Evolutionary conservation across 2,329 filamentous ascomycete species (phyloP).

Genomic region (Monosporascus ibericus): DNA sequence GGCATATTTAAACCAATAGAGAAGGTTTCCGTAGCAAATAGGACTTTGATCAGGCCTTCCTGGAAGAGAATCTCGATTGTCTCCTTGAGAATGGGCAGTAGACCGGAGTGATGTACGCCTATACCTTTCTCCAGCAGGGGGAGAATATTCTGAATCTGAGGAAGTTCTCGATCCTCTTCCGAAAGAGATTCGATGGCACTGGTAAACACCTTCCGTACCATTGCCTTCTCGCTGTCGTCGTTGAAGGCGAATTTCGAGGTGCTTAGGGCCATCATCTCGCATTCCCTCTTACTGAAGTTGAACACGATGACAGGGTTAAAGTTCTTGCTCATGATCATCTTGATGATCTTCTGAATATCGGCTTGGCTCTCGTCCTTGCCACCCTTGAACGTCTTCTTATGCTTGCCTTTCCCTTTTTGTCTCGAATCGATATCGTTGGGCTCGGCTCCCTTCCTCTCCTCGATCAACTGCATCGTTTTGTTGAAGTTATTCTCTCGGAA

Average conservation of each 20-base stretch:
- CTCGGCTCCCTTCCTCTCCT: slow-evolving; percentile 81
- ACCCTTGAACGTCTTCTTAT: slow-evolving; percentile 88
- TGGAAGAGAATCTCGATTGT: slow-evolving; percentile 99
- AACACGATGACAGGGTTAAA: slow-evolving; percentile 99
- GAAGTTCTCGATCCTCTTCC: slow-evolving; percentile 80
- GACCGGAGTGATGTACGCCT: slow-evolving; percentile 92
- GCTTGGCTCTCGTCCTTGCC: slow-evolving; percentile 64
- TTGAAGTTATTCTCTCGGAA: slow-evolving; percentile 98
- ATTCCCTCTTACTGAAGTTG: slow-evolving; percentile 98
- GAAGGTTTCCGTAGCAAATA: slow-evolving; percentile 97
- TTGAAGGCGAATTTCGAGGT: slow-evolving; percentile 90
- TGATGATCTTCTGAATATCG: slow-evolving; percentile 96
- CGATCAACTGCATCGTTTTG: slow-evolving; percentile 85
- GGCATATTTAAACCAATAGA: slow-evolving; percentile 99
- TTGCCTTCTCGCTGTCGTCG: slow-evolving; percentile 87
- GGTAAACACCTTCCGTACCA: slow-evolving; percentile 90
- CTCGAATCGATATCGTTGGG: slow-evolving; percentile 73
- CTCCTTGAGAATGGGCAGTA: slow-evolving; percentile 94
- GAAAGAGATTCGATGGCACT: slow-evolving; percentile 90
- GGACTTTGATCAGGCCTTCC: slow-evolving; percentile 92
- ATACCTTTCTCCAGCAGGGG: slow-evolving; percentile 87
- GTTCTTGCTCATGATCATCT: slow-evolving; percentile 97
- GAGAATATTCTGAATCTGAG: slow-evolving; percentile 85
- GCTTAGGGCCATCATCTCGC: slow-evolving; percentile 81
- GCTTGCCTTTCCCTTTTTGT: slow-evolving; percentile 75